Base-by-base conservation (phyloP, 805 yeast species). In the Starmerella vitae region DNA sequence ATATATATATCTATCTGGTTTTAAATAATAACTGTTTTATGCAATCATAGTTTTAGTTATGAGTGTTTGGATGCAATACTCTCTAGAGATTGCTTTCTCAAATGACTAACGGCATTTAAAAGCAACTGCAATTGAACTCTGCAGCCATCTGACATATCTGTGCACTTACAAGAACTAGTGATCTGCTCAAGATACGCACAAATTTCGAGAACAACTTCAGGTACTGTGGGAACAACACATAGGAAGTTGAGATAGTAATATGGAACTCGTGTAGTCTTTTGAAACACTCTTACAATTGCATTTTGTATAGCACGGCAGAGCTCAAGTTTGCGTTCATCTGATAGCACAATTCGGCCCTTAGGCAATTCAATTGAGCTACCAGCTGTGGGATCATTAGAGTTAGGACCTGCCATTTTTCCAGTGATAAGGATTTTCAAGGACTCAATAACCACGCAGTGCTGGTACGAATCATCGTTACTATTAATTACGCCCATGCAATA, bases 401-500 rank as follows among this genome's bases (percentile, higher is more conserved):
- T 14, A 13, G 7, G 7, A 18, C 39, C 20, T 20, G 34, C 29
- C 19, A 37, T 40, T 36, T 45, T 47, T 29, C 55, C 54, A 8
- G 47, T 39, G 20, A 45, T 43, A 17, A 84, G 63, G 48, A 77
- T 83, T 55, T 78, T 83, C 52, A 84, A 66, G 19, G 83, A 73
- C 3, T 77, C 72, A 14, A 83, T 68, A 27, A 74, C 59, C 48
- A 74, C 74, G 18, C 72, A 70, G 29, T 70, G 68, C 29, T 67
- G 73, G 52, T 67, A 72, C 2, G 91, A 86, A 52, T 88, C 79
- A 37, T 70, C 64, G 35, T 44, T 41, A 22, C 21, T 33, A 21
- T 64, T 61, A 36, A 88, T 62, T 0, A 84, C 67, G 52, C 82
- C 84, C 19, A 65, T 53, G 13, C 83, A 61, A 53, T 79, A 81